A percentile compares a stretch with the other conserved stretches of the same genome.
Evolutionary conservation across 1,284 basidiomycete species (phyloP).

Genomic region (Ganoderma leucocontextum): DNA sequence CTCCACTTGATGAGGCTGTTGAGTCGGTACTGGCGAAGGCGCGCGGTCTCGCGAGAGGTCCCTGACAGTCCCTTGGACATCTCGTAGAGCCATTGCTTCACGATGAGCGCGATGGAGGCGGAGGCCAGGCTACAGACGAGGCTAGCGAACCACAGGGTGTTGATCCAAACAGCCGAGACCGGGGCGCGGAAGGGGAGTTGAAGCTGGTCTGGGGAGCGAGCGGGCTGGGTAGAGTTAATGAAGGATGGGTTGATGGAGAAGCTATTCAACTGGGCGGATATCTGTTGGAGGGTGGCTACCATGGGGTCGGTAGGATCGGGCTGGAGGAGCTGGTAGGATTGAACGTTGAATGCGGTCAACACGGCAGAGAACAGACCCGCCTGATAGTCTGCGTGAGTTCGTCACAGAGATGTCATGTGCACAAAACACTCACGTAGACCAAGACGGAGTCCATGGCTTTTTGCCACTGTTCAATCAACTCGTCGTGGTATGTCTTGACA

Average conservation of each 20-base stretch:
- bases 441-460: conserved; percentile 15
- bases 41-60: conserved; percentile 12
- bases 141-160: conserved; percentile 32
- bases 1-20: conserved; percentile 34
- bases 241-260: conserved; percentile 10
- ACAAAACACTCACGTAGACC: conserved; percentile 5
- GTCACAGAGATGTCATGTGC: too few species aligned
- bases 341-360: conserved; percentile 19
- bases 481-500: conserved; percentile 9
- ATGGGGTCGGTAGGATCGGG: conserved; percentile 9
- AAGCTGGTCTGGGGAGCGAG: conserved; percentile 7
- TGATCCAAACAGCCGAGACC: conserved; percentile 21
- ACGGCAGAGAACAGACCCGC: conserved; percentile 19
- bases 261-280: conserved; percentile 15
- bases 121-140: conserved; percentile 26
- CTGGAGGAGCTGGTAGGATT: conserved; percentile 17
- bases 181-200: conserved; percentile 9
- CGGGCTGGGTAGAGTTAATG: conserved; percentile 25
- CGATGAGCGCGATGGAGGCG: conserved; percentile 26
- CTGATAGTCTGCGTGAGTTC: background rate
- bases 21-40: conserved; percentile 35
- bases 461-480: conserved; percentile 10
- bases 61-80: conserved; percentile 7
- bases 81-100: conserved; percentile 32
- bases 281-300: conserved; percentile 4